These are phyloP conservation scores for Sphaerostilbella broomeana DNA, from an alignment of 2,329 filamentous ascomycete species.

Conservation along the genomic window DNA sequence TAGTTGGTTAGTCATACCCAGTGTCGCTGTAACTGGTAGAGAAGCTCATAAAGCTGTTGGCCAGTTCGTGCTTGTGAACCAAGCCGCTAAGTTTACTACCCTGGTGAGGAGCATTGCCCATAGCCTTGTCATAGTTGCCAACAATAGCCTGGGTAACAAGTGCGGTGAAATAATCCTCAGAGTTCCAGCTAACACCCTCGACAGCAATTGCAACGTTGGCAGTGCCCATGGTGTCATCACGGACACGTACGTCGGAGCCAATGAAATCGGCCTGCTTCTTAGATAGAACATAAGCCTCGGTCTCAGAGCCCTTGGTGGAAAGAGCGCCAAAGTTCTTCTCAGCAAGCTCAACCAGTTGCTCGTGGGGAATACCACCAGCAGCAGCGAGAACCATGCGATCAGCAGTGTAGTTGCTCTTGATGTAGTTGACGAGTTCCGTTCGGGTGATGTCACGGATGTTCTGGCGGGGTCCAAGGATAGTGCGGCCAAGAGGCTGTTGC, in stretches of 20 bases:
- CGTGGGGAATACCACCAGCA: slow-evolving; percentile 87
- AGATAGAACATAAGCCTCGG: slow-evolving; percentile 66
- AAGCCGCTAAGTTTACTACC: slow-evolving; percentile 97
- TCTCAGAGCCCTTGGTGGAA: slow-evolving; percentile 67
- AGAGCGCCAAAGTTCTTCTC: slow-evolving; percentile 90
- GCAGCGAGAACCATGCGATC: slow-evolving; percentile 99
- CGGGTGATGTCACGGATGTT: slow-evolving; percentile 96
- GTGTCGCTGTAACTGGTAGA: slow-evolving; percentile 99
- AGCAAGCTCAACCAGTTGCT: slow-evolving; percentile 88
- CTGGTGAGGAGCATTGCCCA: slow-evolving; percentile 95
- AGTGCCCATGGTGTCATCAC: slow-evolving; percentile 91
- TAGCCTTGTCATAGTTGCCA: slow-evolving; percentile 98
- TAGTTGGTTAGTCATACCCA: slow-evolving; percentile 56
- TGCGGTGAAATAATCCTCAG: slow-evolving; percentile 97
- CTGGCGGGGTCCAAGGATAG: slow-evolving; percentile 93
- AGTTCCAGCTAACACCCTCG: slow-evolving; percentile 99
- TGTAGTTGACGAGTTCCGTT: slow-evolving; percentile 87
- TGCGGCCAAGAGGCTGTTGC: slow-evolving; percentile 90
- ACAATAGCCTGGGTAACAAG: slow-evolving; percentile 97
- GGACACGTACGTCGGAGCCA: slow-evolving; percentile 89
- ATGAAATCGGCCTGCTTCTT: slow-evolving; percentile 93
- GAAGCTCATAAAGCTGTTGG: slow-evolving; percentile 99
- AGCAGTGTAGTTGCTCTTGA: slow-evolving; percentile 99
- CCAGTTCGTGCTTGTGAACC: slow-evolving; percentile 88
- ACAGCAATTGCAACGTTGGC: slow-evolving; percentile 98